Evolutionary conservation across 208 protist genomes (phyloP).

Genomic region (Strigomonas galati): DNA sequence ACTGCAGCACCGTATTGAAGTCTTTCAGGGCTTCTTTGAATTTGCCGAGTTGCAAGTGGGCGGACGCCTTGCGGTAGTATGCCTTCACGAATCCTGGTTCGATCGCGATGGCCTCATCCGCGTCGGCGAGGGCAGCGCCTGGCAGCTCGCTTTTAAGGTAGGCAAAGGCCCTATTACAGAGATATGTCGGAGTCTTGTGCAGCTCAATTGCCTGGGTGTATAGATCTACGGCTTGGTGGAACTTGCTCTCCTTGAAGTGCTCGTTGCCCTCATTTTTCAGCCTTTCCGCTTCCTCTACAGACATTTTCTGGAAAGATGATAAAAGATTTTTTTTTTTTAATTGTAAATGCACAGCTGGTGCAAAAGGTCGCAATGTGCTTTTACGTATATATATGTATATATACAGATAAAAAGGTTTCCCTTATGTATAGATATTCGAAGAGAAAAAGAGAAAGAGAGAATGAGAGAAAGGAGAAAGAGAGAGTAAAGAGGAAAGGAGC

Average conservation of each 20-base stretch:
- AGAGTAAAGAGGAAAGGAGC: constrained; percentile 3
- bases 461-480: constrained; percentile 5
- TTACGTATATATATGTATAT: no score
- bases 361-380: no score
- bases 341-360: no score
- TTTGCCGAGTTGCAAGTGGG: constrained; percentile 92
- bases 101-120: constrained; percentile 85
- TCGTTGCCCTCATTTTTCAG: constrained; percentile 84
- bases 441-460: constrained; percentile 5
- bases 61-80: constrained; percentile 96
- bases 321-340: no score
- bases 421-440: neutral
- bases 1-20: constrained; percentile 87
- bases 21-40: constrained; percentile 95
- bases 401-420: no score
- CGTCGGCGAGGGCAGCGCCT: constrained; percentile 92
- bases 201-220: constrained; percentile 91
- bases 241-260: constrained; percentile 85
- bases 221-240: constrained; percentile 84
- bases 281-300: constrained; percentile 45
- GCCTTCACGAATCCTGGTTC: constrained; percentile 96
- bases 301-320: constrained; percentile 8
- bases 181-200: constrained; percentile 71
- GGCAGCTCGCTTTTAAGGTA: constrained; percentile 92
- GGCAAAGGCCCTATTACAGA: constrained; percentile 94